These are phyloP conservation scores for Daldinia decipiens DNA, from an alignment of 495 filamentous ascomycete species.

Conservation along the genomic window DNA sequence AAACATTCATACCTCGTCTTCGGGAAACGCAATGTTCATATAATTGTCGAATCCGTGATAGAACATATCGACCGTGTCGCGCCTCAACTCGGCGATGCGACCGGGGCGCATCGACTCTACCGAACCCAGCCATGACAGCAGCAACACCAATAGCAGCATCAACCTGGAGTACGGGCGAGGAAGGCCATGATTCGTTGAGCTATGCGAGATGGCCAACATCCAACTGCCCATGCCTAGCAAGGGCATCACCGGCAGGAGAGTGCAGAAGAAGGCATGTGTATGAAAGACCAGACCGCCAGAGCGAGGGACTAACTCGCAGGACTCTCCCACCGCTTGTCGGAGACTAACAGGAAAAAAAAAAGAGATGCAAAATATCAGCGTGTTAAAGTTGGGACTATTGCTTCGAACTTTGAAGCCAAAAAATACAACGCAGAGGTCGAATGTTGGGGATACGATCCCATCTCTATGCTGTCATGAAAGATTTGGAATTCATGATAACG, in stretches of 20 bases:
- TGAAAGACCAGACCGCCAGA: constrained; percentile 9
- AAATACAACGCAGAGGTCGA: background rate
- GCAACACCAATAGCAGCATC: constrained; percentile 32
- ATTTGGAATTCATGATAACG: background rate
- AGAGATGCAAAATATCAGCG: background rate
- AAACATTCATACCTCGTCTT: constrained; percentile 76
- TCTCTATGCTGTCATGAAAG: constrained; percentile 1
- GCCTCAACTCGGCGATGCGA: constrained; percentile 62
- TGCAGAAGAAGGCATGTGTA: constrained; percentile 51
- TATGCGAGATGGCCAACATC: constrained; percentile 44
- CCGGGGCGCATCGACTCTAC: constrained; percentile 62
- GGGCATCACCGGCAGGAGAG: constrained; percentile 56
- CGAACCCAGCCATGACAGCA: constrained; percentile 49
- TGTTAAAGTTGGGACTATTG: background rate
- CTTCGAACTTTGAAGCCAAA: background rate
- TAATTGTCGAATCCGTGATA: constrained; percentile 98
- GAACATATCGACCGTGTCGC: constrained; percentile 91
- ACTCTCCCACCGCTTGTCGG: constrained; percentile 22
- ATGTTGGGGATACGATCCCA: background rate
- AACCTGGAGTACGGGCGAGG: constrained; percentile 26
- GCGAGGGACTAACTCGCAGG: constrained; percentile 18
- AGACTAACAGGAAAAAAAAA: constrained; percentile 20
- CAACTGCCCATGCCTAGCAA: constrained; percentile 52
- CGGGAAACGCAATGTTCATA: constrained; percentile 91
- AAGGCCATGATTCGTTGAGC: constrained; percentile 33